Conservation (phyloP, 768 basidiomycete species). For the Hydnum rufescens region DNA sequence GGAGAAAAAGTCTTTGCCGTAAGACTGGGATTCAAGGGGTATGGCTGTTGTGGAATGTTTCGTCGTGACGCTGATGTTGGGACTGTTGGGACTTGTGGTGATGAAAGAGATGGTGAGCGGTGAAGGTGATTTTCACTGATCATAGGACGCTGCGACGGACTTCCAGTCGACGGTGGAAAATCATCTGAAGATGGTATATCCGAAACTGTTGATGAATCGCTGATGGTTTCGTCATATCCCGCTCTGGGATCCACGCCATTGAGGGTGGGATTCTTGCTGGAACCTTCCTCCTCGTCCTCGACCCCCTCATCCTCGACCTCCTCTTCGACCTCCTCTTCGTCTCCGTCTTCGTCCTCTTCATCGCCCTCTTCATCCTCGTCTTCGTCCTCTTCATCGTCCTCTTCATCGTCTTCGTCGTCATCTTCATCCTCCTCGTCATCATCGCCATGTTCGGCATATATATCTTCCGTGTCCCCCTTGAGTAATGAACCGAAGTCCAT, state of each 20-base stretch:
- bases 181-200: background rate
- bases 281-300: too few relatives aligned
- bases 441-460: constrained; percentile 44
- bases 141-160: background rate
- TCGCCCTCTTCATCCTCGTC: background rate
- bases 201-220: background rate
- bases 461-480: constrained; percentile 56
- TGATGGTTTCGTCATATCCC: too few relatives aligned
- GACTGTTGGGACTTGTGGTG: constrained; percentile 6
- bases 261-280: background rate
- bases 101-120: background rate
- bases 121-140: background rate
- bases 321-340: background rate
- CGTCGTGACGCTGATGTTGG: background rate
- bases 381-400: background rate
- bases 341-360: background rate
- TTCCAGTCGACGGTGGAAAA: background rate
- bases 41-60: background rate
- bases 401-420: constrained; percentile 23
- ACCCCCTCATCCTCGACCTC: constrained; percentile 1
- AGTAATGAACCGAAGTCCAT: constrained; percentile 67
- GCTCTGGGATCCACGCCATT: background rate
- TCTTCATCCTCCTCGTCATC: constrained; percentile 19
- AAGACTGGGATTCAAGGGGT: background rate
- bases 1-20: too few relatives aligned